phyloP scores from a whole-genome alignment of 345 rosid genomes.

The Hibiscus mutabilis region DNA sequence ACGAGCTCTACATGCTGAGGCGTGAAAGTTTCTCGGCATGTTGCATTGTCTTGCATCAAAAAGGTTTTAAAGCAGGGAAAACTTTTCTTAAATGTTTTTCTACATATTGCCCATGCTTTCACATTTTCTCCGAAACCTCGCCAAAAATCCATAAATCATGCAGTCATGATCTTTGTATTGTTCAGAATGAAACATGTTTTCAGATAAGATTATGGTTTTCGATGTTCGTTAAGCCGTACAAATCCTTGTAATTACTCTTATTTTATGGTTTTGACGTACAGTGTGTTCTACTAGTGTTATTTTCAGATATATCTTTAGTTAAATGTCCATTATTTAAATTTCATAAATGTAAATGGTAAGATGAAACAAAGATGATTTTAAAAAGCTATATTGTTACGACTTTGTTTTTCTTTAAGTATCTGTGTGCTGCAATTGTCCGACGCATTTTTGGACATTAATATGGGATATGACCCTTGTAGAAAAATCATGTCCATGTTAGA shows the following conservation, averaged over 20 bases:
- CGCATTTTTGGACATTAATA: background rate
- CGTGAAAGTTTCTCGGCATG: background rate
- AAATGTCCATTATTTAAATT: background rate
- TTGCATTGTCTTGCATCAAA: background rate
- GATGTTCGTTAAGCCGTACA: background rate
- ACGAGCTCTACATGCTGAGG: background rate
- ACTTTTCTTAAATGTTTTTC: background rate
- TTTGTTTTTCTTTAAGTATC: background rate
- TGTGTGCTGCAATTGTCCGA: background rate
- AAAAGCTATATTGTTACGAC: background rate
- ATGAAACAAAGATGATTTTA: slow-evolving; percentile 1
- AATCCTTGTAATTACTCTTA: background rate
- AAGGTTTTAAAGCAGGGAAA: background rate
- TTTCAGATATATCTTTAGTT: background rate
- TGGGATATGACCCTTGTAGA: background rate
- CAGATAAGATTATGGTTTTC: no score
- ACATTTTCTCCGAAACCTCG: background rate
- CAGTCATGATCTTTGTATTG: background rate
- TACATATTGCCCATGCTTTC: background rate
- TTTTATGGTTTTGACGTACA: background rate
- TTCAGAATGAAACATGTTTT: background rate
- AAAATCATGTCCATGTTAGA: background rate
- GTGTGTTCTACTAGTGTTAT: background rate
- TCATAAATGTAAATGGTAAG: background rate
- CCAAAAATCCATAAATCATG: background rate